Evolutionary conservation across 2,329 filamentous ascomycete genomes (phyloP), one percentile per base, ranked within the genome.

Genomic region (Rhinocladiella similis): DNA sequence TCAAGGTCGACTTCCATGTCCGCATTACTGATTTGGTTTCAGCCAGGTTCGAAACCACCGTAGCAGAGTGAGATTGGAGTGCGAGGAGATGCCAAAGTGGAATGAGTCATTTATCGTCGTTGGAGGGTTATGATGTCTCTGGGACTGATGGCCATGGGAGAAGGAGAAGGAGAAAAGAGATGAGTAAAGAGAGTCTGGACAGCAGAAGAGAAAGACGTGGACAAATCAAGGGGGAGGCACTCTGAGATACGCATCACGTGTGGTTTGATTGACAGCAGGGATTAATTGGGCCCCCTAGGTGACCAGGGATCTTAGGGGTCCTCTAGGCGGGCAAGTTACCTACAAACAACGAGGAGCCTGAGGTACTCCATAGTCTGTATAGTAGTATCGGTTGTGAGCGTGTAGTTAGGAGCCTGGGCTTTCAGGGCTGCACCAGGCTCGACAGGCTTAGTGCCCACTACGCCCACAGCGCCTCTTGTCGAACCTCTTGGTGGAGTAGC

Each of bases 181-280:
- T 57, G 54, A 57, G 48, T 47, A 56, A 56, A 16, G 16, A 6
- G 14, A 19, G 6, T 33, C 42, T 35, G 35, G 47, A 38, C 25
- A 20, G 19, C 20, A 35, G 51, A 16, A 19, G 16, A 19, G 46
- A 48, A 36, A 48, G 42, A 57, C 49, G 54, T 57, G 54, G 54
- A 38, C 54, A 25, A 57, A 57, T 53, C n/a, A 54, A 33, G 36
- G 18, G 22, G 6, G 47, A 33, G 36, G 22, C 19, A 12, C 13
- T 22, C 9, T 33, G n/a, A 25, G 20, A 20, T 36, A 16, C 13
- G 16, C 22, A 19, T 54, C 52, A 49, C 52, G 43, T 54, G 52
- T 27, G 41, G 18, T n/a, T 46, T 22, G 42, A 22, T 46, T 22
- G 22, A 46, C 42, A 46, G 10, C 38, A 41, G 10, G 38, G 38